Base-by-base conservation (phyloP, 371 early-diverging fungal species). In the Mucor lusitanicus region DNA sequence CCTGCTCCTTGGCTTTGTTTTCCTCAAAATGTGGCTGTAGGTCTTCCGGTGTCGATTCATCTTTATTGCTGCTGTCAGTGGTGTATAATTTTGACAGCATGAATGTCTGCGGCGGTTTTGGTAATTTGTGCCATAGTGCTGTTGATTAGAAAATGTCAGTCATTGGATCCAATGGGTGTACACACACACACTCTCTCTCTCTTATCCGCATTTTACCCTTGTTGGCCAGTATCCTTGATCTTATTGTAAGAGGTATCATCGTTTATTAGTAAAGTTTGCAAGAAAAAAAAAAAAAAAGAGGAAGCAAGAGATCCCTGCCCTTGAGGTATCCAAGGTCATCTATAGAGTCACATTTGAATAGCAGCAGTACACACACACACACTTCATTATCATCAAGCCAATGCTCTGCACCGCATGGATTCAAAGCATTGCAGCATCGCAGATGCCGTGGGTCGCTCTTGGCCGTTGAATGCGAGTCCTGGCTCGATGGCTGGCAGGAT, bases 201-300 rank as follows among this genome's bases (percentile, higher is more conserved):
- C n/a, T n/a, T n/a, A n/a, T n/a, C n/a, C n/a, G n/a, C n/a, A n/a
- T n/a, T 40, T 40, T 58, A 65, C 65, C 65, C 6, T 44, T 58
- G 17, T 48, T 65, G 7, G 58, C n/a, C n/a, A 65, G 21, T 1
- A 32, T 19, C 11, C 30, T 39, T 19, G 58, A 35, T 59, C 50
- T 57, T 37, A 53, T 19, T 12, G 48, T 53, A 37, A 37, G 48
- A 65, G 65, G 59, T 65, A 65, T 65, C 65, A 65, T 65, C 2
- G 21, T 57, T 59, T 48, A 12, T 19, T 53, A n/a, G 8, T 46
- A 6, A 46, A 21, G 0, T 3, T 21, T 53, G 27, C 27, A 53
- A 53, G 6, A 30, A 46, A 46, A 44, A 3, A 44, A 40, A 54
- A 50, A 54, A 61, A 23, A 50, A 61, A 62, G 37, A 50, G 37